Evolutionary conservation across 1,284 basidiomycete genomes (phyloP).

Genomic region (Sanghuangporus weigelae): DNA sequence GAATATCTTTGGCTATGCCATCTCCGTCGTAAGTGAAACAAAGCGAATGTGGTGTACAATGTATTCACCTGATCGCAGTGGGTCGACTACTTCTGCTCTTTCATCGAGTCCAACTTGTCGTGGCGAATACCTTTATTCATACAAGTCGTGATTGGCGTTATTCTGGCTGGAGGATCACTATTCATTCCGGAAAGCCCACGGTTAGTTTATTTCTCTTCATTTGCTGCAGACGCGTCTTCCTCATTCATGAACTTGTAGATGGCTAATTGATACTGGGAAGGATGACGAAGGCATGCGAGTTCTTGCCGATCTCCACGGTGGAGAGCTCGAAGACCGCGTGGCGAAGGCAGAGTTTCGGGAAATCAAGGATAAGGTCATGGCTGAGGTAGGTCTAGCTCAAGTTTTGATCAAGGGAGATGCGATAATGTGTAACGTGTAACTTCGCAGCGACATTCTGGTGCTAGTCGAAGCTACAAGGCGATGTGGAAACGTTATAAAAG

Average conservation of each 20-base stretch:
- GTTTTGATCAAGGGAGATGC: background rate
- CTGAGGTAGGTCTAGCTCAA: conserved; percentile 54
- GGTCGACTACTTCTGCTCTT: conserved; percentile 94
- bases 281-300: conserved; percentile 86
- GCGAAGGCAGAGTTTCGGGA: conserved; percentile 88
- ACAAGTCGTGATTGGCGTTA: conserved; percentile 82
- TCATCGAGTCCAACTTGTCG: conserved; percentile 72
- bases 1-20: conserved; percentile 90
- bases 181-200: conserved; percentile 91
- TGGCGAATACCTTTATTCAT: conserved; percentile 85
- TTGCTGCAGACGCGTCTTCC: background rate
- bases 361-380: conserved; percentile 84
- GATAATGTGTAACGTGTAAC: conserved; percentile 17
- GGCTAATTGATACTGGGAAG: conserved; percentile 87
- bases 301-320: conserved; percentile 88
- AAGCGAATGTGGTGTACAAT: background rate
- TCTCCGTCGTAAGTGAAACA: conserved; percentile 70
- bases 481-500: conserved; percentile 91
- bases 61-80: conserved; percentile 46
- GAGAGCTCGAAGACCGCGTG: conserved; percentile 64
- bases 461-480: conserved; percentile 72
- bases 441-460: conserved; percentile 61
- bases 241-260: conserved; percentile 41
- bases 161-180: conserved; percentile 80
- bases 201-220: conserved; percentile 33